Base-by-base conservation (phyloP, 225 moss, liverwort and hornwort genomes). In the Physcomitrium patens region DNA sequence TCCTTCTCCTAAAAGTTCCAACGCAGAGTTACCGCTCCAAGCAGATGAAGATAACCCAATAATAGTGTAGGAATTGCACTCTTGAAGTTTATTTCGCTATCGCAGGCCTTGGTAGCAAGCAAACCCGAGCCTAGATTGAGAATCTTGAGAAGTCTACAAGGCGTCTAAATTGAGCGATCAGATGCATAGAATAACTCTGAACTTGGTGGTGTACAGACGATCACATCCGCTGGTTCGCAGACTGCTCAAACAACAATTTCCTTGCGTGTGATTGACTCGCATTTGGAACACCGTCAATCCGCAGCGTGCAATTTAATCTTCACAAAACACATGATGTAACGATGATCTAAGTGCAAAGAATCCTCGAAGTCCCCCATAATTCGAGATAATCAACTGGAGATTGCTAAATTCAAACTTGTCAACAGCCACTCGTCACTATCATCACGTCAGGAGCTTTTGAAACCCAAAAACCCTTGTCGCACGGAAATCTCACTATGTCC, bases 231-330 rank as follows among this genome's bases (percentile, higher is more conserved):
- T 31, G 43, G 8, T 44, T 22, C 56, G 50, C 46, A 50, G 66
- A 37, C 48, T 47, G 12, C 71, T 19, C 65, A 65, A 28, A 43
- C 49, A 37, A 42, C 54, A 46, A 37, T 62, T 66, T 59, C 53
- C 72, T 20, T 19, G 48, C 46, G 19, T 56, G 37, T 68, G 45
- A 73, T 63, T 50, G 17, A 65, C 78, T 69, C 68, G 51, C 28
- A 53, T 63, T 23, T 0, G 31, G 31, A 48, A 28, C 20, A 15
- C 65, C 65, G 46, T 45, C 74, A 24, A 3, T 43, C 45, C 5
- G 48, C 48, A 49, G 48, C 15, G 41, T 55, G 45, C 14, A 19
- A 0, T 27, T 20, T 48, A 59, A 65, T 60, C 26, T 46, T 47
- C 68, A 55, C 62, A 16, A 47, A 8, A 37, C 47, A 19, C 3